Evolutionary conservation across 805 yeast species (phyloP).

Genomic region (Debaryomyces prosopidis): DNA sequence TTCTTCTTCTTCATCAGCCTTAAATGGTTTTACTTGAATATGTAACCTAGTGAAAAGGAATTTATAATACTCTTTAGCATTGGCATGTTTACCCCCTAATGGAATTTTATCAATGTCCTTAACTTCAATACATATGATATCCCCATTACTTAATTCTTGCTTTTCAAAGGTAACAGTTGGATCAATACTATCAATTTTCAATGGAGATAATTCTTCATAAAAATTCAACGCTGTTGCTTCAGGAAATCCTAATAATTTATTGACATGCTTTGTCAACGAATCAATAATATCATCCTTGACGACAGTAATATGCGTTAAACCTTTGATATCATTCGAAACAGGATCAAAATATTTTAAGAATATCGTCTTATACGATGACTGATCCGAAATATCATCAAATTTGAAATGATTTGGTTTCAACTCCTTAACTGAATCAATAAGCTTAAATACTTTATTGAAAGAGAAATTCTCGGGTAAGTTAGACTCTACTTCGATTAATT

Average conservation of each 20-base stretch:
- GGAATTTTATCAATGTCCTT: constrained; percentile 21
- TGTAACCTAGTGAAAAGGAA: constrained; percentile 63
- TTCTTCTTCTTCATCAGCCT: constrained; percentile 46
- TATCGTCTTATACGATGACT: constrained; percentile 23
- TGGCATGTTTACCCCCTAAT: constrained; percentile 16
- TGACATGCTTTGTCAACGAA: constrained; percentile 40
- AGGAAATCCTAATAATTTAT: constrained; percentile 40
- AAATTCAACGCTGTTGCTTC: constrained; percentile 35
- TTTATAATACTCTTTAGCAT: constrained; percentile 48
- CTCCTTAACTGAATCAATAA: constrained; percentile 11
- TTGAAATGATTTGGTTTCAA: constrained; percentile 3
- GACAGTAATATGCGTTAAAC: constrained; percentile 61
- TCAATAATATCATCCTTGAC: constrained; percentile 47
- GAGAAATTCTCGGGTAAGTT: constrained; percentile 24
- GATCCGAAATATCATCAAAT: constrained; percentile 16
- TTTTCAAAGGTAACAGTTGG: constrained; percentile 47
- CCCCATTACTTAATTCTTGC: constrained; percentile 67
- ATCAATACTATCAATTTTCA: constrained; percentile 47
- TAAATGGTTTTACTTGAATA: constrained; percentile 50
- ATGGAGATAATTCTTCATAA: constrained; percentile 64
- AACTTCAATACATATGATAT: constrained; percentile 50
- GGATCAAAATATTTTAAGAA: constrained; percentile 72
- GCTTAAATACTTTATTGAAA: constrained; percentile 18
- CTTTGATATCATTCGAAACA: constrained; percentile 52
- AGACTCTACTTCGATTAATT: constrained; percentile 9